These are phyloP conservation scores for Pseudozyma pruni DNA, from an alignment of 1,284 basidiomycete species.

Conservation along the genomic window DNA sequence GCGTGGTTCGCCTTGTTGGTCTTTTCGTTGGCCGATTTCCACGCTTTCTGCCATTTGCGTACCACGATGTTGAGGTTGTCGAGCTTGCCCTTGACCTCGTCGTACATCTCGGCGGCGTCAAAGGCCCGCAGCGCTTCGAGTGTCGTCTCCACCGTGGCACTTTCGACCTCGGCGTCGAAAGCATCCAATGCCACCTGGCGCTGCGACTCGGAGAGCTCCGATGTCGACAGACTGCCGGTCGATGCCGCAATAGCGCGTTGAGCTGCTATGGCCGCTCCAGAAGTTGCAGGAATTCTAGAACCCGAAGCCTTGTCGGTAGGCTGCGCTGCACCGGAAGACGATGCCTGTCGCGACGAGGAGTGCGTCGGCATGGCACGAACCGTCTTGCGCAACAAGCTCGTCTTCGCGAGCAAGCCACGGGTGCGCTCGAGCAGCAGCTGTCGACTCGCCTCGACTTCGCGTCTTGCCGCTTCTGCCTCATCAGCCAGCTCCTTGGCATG, in stretches of 20 bases:
- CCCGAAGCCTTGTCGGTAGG: conserved; percentile 8
- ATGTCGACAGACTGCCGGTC: conserved; percentile 33
- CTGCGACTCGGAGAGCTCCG: conserved; percentile 47
- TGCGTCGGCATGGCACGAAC: conserved; percentile 53
- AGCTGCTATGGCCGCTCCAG: conserved; percentile 15
- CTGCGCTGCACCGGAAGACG: conserved; percentile 15
- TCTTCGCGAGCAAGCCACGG: conserved; percentile 38
- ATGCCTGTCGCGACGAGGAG: conserved; percentile 45
- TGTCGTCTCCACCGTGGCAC: conserved; percentile 39
- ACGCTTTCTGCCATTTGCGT: conserved; percentile 95
- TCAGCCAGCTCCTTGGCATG: conserved; percentile 47
- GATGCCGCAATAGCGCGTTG: conserved; percentile 42
- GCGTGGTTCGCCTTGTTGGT: conserved; percentile 72
- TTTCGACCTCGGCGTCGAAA: conserved; percentile 45
- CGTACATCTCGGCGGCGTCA: conserved; percentile 78
- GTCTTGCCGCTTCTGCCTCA: conserved; percentile 45
- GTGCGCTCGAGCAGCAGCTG: conserved; percentile 47
- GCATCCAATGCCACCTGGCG: conserved; percentile 49
- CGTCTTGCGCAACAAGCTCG: conserved; percentile 35
- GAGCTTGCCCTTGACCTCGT: conserved; percentile 81
- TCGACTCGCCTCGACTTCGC: conserved; percentile 47
- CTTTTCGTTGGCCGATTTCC: conserved; percentile 76
- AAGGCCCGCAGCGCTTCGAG: conserved; percentile 75
- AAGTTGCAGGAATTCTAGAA: conserved; percentile 5
- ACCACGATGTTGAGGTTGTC: conserved; percentile 75